Conservation (phyloP, 2,329 filamentous ascomycete genomes). For the Leptosphaerulina australis region DNA sequence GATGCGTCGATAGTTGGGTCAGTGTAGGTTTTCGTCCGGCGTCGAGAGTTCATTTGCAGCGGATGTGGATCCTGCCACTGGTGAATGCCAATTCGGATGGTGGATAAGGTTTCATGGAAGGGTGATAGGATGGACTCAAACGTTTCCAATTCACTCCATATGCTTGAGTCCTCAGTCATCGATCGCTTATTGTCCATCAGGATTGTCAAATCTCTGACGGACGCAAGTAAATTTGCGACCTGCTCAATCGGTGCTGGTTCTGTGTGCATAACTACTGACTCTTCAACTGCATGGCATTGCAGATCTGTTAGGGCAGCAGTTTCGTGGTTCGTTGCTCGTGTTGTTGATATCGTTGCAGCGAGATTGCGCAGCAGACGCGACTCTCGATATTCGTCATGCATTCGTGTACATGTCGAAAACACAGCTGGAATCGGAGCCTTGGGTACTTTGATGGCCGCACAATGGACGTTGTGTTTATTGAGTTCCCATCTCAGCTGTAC, state of each 20-base stretch:
- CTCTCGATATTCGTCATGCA: slow-evolving; percentile 13
- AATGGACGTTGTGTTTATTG: slow-evolving; percentile 11
- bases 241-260: slow-evolving; percentile 9
- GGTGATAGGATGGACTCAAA: slow-evolving; percentile 7
- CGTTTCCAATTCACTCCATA: slow-evolving; percentile 11
- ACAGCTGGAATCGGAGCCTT: slow-evolving; percentile 7
- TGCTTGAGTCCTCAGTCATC: slow-evolving; percentile 6
- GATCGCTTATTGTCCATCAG: slow-evolving; percentile 13
- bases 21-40: not conserved
- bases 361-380: slow-evolving; percentile 1
- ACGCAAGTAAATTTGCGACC: slow-evolving; percentile 7
- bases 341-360: slow-evolving; percentile 7
- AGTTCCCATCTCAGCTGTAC: slow-evolving; percentile 6
- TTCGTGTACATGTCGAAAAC: slow-evolving; percentile 11
- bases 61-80: slow-evolving; percentile 14
- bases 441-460: slow-evolving; percentile 3
- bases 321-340: slow-evolving; percentile 12
- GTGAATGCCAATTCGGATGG: slow-evolving; percentile 12
- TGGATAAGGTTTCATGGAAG: slow-evolving; percentile 7
- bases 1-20: not conserved
- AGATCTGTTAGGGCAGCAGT: slow-evolving; percentile 8
- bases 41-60: slow-evolving; percentile 11
- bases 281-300: slow-evolving; percentile 12
- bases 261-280: slow-evolving; percentile 8
- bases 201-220: slow-evolving; percentile 1